These are phyloP conservation scores for Phyllachora maydis DNA, from an alignment of 2,329 filamentous ascomycete genomes.

Conservation along the genomic window DNA sequence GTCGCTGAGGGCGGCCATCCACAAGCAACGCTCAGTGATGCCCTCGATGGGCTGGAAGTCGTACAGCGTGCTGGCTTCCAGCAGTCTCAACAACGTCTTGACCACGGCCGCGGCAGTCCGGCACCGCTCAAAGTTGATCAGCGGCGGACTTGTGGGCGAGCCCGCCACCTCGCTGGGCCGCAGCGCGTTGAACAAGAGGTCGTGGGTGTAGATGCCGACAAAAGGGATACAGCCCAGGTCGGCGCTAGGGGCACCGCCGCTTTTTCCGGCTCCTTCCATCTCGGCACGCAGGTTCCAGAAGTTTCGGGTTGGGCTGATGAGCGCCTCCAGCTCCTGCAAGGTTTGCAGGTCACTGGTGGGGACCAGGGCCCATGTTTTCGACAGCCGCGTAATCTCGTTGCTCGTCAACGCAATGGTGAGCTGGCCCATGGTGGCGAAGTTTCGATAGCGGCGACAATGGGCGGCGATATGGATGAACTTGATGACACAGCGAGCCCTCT, in stretches of 20 bases:
- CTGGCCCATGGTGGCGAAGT: constrained; percentile 71
- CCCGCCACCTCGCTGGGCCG: constrained; percentile 54
- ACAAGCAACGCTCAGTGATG: constrained; percentile 63
- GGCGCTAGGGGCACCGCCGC: constrained; percentile 16
- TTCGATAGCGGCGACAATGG: constrained; percentile 55
- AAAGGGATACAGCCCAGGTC: constrained; percentile 67
- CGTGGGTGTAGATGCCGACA: constrained; percentile 67
- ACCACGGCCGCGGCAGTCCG: constrained; percentile 57
- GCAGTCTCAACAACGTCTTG: constrained; percentile 58
- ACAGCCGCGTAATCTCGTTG: constrained; percentile 47
- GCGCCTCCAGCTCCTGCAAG: constrained; percentile 45
- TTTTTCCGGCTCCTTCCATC: constrained; percentile 51
- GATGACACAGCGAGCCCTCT: constrained; percentile 56
- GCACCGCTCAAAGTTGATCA: constrained; percentile 71
- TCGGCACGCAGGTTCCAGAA: constrained; percentile 58
- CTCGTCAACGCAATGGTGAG: constrained; percentile 59
- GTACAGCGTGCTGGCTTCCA: constrained; percentile 62
- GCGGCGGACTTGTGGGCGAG: constrained; percentile 41
- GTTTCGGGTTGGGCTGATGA: constrained; percentile 60
- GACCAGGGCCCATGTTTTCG: constrained; percentile 51
- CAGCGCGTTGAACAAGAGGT: constrained; percentile 64
- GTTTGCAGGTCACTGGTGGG: constrained; percentile 42
- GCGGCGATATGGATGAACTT: constrained; percentile 68
- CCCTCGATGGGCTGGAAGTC: constrained; percentile 55
- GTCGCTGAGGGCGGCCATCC: constrained; percentile 59